Evolutionary conservation across 163 green algal species (phyloP).

Genomic region (Trebouxia gelatinosa): DNA sequence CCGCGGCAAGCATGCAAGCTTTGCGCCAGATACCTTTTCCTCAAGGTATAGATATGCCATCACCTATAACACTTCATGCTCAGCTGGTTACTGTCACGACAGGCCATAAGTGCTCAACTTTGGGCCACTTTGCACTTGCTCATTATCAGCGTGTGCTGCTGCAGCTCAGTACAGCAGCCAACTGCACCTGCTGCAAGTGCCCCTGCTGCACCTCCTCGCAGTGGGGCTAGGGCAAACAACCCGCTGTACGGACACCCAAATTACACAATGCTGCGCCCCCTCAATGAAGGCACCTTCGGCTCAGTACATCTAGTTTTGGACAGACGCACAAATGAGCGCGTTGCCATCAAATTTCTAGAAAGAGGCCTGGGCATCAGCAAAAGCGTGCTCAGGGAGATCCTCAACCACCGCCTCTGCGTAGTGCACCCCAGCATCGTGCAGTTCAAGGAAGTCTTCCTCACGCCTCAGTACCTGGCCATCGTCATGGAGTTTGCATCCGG

Average conservation of each 20-base stretch:
- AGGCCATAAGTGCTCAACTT: too few species aligned
- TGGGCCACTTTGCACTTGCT: too few species aligned
- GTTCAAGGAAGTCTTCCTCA: constrained; percentile 52
- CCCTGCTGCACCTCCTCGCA: too few species aligned
- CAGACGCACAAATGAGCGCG: constrained; percentile 33
- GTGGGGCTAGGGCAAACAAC: too few species aligned
- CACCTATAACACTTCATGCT: too few species aligned
- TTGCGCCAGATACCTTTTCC: too few species aligned
- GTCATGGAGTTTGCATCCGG: constrained; percentile 57
- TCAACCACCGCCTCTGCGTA: constrained; percentile 39
- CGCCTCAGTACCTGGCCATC: constrained; percentile 49
- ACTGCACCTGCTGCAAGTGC: too few species aligned
- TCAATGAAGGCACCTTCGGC: constrained; percentile 46
- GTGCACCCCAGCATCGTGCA: constrained; percentile 47
- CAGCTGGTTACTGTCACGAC: too few species aligned
- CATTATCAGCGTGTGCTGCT: too few species aligned
- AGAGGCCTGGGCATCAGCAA: constrained; percentile 26
- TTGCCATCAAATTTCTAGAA: constrained; percentile 62
- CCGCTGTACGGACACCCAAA: constrained; percentile 26
- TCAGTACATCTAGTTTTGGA: constrained; percentile 40
- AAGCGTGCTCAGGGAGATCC: constrained; percentile 34
- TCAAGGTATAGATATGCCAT: too few species aligned
- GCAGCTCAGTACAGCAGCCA: too few species aligned
- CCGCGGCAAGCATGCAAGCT: too few species aligned
- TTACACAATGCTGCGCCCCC: constrained; percentile 31